Percentiles rank a stretch among this genome's conserved stretches.
These are phyloP conservation scores for Vigna trinervia DNA, from an alignment of 306 rosid species.

Conservation along the genomic window DNA sequence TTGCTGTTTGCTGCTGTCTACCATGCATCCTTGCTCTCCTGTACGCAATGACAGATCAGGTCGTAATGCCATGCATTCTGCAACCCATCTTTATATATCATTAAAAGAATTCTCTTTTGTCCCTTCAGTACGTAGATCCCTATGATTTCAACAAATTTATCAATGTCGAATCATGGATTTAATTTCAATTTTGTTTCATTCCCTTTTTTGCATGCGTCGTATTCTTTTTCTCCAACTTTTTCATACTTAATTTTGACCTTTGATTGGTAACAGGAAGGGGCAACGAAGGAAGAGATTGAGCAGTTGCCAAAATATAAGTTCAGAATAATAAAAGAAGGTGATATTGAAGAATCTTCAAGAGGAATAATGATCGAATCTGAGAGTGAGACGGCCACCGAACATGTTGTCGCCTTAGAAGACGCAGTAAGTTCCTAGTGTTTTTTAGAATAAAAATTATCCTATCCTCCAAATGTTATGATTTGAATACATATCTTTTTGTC, in stretches of 20 bases:
- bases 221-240: conserved; percentile 6
- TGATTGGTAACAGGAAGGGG: conserved; percentile 77
- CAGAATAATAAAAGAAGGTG: conserved; percentile 46
- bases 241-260: conserved; percentile 40
- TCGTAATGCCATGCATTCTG: not conserved
- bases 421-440: conserved; percentile 65
- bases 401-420: conserved; percentile 61
- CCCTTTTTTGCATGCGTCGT: conserved; percentile 18
- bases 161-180: not conserved
- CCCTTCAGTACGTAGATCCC: not conserved
- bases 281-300: conserved; percentile 83
- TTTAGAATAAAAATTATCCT: conserved; percentile 2
- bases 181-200: conserved; percentile 1
- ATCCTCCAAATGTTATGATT: not conserved
- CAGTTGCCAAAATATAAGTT: conserved; percentile 79
- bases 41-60: conserved; percentile 75
- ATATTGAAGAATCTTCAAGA: conserved; percentile 62
- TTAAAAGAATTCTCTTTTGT: not conserved
- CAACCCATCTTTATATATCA: not conserved
- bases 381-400: conserved; percentile 55
- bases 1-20: conserved; percentile 93
- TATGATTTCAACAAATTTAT: not conserved
- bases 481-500: not conserved
- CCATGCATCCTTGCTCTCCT: conserved; percentile 90
- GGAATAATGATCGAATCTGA: conserved; percentile 71